A percentile compares a stretch with the other conserved stretches of the same genome.
Conservation (phyloP, 2,329 filamentous ascomycete species). For the Beauveria caledonica region DNA sequence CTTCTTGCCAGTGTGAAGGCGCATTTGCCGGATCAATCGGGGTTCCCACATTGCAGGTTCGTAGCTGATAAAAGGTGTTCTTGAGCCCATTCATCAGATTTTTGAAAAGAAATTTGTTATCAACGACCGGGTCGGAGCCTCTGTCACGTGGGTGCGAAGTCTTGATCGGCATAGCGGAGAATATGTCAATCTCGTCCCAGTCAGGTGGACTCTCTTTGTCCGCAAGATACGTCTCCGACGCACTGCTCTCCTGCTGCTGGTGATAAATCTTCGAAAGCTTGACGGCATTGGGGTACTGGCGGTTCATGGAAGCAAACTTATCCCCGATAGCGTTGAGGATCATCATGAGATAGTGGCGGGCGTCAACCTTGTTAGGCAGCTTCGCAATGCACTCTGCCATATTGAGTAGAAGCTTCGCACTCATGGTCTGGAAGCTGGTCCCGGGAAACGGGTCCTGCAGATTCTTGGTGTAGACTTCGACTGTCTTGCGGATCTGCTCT, state of each 20-base stretch:
- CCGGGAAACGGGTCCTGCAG: slow-evolving; percentile 92
- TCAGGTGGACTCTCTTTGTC: slow-evolving; percentile 75
- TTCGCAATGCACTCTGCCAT: slow-evolving; percentile 98
- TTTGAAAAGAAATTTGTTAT: slow-evolving; percentile 97
- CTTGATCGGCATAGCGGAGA: slow-evolving; percentile 92
- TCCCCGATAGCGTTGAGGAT: slow-evolving; percentile 97
- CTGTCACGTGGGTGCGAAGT: slow-evolving; percentile 85
- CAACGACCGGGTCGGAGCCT: slow-evolving; percentile 79
- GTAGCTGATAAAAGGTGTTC: slow-evolving; percentile 91
- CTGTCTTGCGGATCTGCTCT: slow-evolving; percentile 88
- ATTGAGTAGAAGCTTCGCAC: slow-evolving; percentile 89
- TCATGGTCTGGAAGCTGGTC: slow-evolving; percentile 99
- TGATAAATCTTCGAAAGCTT: slow-evolving; percentile 77
- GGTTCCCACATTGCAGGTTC: slow-evolving; percentile 72
- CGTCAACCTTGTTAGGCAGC: slow-evolving; percentile 86
- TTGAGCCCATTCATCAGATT: slow-evolving; percentile 94
- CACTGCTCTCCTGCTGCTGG: slow-evolving; percentile 54
- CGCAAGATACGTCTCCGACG: slow-evolving; percentile 72
- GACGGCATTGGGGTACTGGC: slow-evolving; percentile 88
- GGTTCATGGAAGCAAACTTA: slow-evolving; percentile 97
- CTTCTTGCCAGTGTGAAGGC: slow-evolving; percentile 86
- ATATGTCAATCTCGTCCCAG: slow-evolving; percentile 98
- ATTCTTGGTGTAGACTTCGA: slow-evolving; percentile 95
- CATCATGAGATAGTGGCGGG: slow-evolving; percentile 91
- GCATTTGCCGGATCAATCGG: slow-evolving; percentile 69